Conservation (phyloP, 768 basidiomycete species). For the Termitomyces sp. region DNA sequence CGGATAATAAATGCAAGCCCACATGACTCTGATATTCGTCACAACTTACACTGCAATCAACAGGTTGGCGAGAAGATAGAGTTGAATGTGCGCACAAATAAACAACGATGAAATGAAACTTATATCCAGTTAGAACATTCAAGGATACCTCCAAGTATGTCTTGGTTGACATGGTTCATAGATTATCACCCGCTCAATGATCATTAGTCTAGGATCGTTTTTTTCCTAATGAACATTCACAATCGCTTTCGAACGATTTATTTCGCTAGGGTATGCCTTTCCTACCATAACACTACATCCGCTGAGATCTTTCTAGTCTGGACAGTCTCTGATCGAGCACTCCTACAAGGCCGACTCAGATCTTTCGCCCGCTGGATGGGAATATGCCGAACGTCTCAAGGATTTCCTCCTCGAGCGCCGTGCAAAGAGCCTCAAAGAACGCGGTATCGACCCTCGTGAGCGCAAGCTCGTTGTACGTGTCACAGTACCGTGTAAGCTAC, state of each 20-base stretch:
- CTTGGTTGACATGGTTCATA: neutral
- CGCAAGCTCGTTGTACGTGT: constrained; percentile 60
- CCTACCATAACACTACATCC: neutral
- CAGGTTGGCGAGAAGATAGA: constrained; percentile 95
- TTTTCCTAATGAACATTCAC: constrained; percentile 99
- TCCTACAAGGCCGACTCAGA: constrained; percentile 99
- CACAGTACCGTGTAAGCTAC: neutral
- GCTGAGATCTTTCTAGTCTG: constrained; percentile 54
- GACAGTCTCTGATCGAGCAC: constrained; percentile 97
- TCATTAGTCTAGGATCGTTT: constrained; percentile 82
- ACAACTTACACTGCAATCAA: neutral
- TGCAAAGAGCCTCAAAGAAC: constrained; percentile 66
- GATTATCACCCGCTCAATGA: constrained; percentile 3
- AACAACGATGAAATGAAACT: neutral
- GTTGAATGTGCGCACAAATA: constrained; percentile 62
- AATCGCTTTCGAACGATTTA: constrained; percentile 91
- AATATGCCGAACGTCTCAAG: constrained; percentile 85
- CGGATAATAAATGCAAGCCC: constrained; percentile 80
- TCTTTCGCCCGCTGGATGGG: constrained; percentile 91
- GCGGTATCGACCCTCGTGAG: constrained; percentile 55
- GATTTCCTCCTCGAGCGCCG: constrained; percentile 87
- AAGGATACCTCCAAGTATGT: constrained; percentile 79
- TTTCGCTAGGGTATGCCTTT: constrained; percentile 77
- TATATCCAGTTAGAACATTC: constrained; percentile 51
- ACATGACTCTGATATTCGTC: neutral